These are phyloP conservation scores for Coemansia sp. DNA, from an alignment of 371 early-diverging fungal genomes.

Conservation along the genomic window DNA sequence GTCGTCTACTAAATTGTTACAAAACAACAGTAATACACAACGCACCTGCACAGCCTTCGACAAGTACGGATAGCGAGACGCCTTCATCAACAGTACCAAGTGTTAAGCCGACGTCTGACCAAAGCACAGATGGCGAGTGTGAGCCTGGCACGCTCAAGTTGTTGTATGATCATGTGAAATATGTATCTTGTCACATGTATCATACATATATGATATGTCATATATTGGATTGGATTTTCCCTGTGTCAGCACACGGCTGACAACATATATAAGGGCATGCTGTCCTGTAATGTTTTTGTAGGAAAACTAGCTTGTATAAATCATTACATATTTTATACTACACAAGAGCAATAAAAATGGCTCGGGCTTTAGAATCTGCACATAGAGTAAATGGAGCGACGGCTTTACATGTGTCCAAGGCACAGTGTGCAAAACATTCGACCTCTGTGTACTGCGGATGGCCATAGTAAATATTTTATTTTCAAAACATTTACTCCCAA, in stretches of 20 bases:
- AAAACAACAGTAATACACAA: neutral
- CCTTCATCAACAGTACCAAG: neutral
- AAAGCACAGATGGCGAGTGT: neutral
- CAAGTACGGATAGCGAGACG: neutral
- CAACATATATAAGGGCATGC: too few species aligned
- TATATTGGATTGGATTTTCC: too few species aligned
- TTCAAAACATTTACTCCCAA: neutral
- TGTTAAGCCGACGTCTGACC: neutral
- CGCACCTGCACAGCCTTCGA: neutral
- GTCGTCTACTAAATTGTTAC: too few species aligned
- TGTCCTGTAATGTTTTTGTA: too few species aligned
- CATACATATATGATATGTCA: too few species aligned
- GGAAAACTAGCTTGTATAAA: too few species aligned
- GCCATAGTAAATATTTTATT: neutral
- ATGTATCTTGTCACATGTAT: too few species aligned
- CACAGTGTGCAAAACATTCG: constrained; percentile 8
- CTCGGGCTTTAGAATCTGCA: constrained; percentile 14
- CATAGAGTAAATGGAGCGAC: constrained; percentile 14
- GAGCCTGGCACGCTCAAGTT: neutral
- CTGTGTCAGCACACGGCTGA: too few species aligned
- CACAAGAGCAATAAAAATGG: neutral
- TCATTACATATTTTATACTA: too few species aligned
- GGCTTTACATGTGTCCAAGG: constrained; percentile 1
- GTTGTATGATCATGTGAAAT: too few species aligned
- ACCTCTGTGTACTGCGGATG: constrained; percentile 7